Percentiles rank a stretch among this genome's conserved stretches.
phyloP scores from a whole-genome alignment of 2,329 filamentous ascomycete species.

The Ploettnerulaceae sp. region DNA sequence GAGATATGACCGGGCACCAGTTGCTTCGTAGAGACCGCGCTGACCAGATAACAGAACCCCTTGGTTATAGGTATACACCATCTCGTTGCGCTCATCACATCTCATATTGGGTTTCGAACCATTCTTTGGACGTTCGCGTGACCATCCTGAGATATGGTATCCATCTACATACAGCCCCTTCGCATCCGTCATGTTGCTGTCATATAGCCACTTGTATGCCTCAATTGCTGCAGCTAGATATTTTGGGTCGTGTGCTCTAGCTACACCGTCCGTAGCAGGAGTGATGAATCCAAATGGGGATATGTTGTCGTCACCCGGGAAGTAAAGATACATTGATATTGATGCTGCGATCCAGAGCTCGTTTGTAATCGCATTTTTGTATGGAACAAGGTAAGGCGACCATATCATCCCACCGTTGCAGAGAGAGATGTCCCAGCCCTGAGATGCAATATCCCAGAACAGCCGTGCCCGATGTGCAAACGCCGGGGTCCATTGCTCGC shows the following conservation, averaged over 20 bases:
- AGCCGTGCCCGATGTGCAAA: slow-evolving; percentile 80
- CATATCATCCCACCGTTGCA: slow-evolving; percentile 89
- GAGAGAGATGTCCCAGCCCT: slow-evolving; percentile 75
- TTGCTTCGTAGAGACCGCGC: slow-evolving; percentile 74
- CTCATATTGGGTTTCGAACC: slow-evolving; percentile 53
- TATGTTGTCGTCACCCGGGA: slow-evolving; percentile 71
- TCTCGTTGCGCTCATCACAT: slow-evolving; percentile 78
- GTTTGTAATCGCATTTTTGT: slow-evolving; percentile 97
- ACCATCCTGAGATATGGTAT: slow-evolving; percentile 72
- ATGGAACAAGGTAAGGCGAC: slow-evolving; percentile 74
- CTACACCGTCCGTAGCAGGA: slow-evolving; percentile 14
- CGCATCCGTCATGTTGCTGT: slow-evolving; percentile 74
- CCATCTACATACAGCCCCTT: slow-evolving; percentile 79
- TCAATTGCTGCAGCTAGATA: slow-evolving; percentile 71
- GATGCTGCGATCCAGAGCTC: slow-evolving; percentile 83
- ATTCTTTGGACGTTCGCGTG: slow-evolving; percentile 38
- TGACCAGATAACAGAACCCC: slow-evolving; percentile 82
- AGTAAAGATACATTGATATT: slow-evolving; percentile 83
- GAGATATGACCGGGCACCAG: slow-evolving; percentile 66
- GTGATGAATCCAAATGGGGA: slow-evolving; percentile 54
- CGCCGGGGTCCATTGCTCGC: slow-evolving; percentile 64
- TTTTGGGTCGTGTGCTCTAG: slow-evolving; percentile 46
- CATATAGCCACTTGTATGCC: slow-evolving; percentile 75
- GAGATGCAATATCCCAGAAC: slow-evolving; percentile 76
- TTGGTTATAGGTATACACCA: slow-evolving; percentile 96